phyloP scores from a whole-genome alignment of 305 asterid genomes.

The Fraxinus albicans region DNA sequence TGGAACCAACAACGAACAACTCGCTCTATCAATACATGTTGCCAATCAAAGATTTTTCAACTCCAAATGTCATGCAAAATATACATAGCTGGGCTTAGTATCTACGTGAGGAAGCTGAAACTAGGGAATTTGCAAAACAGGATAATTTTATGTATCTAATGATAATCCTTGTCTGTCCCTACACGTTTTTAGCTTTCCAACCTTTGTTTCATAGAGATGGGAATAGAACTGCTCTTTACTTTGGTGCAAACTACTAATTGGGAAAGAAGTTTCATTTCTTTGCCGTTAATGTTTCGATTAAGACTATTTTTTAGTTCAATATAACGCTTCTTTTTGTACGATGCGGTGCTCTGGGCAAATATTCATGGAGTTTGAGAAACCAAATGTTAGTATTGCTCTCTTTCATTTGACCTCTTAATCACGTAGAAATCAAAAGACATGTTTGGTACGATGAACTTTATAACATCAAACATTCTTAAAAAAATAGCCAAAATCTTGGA shows the following conservation, averaged over 20 bases:
- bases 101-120: neutral
- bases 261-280: neutral
- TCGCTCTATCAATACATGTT: neutral
- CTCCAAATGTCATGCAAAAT: neutral
- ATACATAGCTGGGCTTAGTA: neutral
- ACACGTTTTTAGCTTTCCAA: neutral
- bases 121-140: neutral
- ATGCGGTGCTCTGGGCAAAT: neutral
- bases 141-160: neutral
- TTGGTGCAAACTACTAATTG: neutral
- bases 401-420: neutral
- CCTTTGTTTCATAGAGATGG: constrained; percentile 3
- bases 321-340: neutral
- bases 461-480: neutral
- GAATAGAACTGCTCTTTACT: neutral
- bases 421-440: too few species aligned
- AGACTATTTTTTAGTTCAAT: neutral
- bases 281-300: neutral
- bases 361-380: neutral
- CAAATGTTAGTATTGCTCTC: neutral
- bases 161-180: neutral
- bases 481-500: neutral
- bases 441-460: neutral
- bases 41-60: neutral
- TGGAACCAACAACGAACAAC: neutral